These are phyloP conservation scores for Termitomyces sp. DNA, from an alignment of 768 basidiomycete genomes.

Conservation along the genomic window DNA sequence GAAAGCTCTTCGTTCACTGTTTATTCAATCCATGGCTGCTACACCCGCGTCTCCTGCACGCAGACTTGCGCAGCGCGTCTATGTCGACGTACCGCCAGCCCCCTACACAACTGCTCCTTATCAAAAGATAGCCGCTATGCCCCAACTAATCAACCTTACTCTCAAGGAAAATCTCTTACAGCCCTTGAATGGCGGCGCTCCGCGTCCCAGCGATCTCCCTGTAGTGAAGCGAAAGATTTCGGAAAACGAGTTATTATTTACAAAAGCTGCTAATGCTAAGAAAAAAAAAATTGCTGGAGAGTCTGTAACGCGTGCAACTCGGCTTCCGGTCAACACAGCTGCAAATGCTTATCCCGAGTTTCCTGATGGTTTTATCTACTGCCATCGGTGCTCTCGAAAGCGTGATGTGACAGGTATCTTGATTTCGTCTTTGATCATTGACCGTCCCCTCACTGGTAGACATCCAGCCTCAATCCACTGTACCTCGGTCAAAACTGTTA, in stretches of 20 bases:
- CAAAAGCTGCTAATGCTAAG: constrained; percentile 20
- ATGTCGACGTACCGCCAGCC: constrained; percentile 54
- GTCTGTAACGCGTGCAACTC: constrained; percentile 10
- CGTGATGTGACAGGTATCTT: constrained; percentile 44
- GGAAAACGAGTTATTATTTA: constrained; percentile 24
- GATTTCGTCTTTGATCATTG: constrained; percentile 1
- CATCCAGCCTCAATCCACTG: constrained; percentile 26
- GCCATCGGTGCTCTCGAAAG: constrained; percentile 70
- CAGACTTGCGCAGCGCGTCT: constrained; percentile 39
- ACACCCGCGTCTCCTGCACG: constrained; percentile 19
- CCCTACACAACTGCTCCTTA: constrained; percentile 26
- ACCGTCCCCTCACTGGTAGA: background rate
- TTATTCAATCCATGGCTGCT: constrained; percentile 22
- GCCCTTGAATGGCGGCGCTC: constrained; percentile 18
- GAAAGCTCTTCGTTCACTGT: background rate
- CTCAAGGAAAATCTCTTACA: constrained; percentile 42
- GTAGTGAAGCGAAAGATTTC: constrained; percentile 45
- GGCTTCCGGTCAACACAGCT: constrained; percentile 2
- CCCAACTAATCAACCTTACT: constrained; percentile 13
- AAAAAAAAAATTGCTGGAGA: constrained; percentile 23
- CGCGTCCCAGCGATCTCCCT: constrained; percentile 16
- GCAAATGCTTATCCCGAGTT: constrained; percentile 24
- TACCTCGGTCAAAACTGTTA: constrained; percentile 15
- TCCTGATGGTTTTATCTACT: constrained; percentile 45
- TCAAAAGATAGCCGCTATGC: background rate